Evolutionary conservation across 495 filamentous ascomycete genomes (phyloP).

Genomic region (Recurvomyces mirabilis): DNA sequence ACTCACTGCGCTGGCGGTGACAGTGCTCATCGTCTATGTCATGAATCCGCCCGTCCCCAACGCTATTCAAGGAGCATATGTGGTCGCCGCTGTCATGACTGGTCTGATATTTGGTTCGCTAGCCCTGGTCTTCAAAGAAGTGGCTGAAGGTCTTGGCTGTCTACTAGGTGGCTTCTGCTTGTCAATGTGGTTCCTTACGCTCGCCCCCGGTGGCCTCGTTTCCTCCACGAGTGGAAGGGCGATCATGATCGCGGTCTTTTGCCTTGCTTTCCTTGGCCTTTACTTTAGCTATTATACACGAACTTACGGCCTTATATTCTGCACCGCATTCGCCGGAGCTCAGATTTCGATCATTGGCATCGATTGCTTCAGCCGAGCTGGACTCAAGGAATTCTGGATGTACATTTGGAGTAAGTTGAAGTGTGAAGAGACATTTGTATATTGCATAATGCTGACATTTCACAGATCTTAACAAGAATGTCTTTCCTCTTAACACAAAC

Average conservation of each 20-base stretch:
- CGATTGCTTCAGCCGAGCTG: slow-evolving; percentile 81
- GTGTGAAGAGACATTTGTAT: slow-evolving; percentile 9
- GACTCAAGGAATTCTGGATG: slow-evolving; percentile 90
- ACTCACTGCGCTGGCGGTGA: slow-evolving; percentile 59
- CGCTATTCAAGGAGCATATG: slow-evolving; percentile 76
- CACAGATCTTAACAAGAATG: slow-evolving; percentile 57
- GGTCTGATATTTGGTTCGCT: slow-evolving; percentile 66
- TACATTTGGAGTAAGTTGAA: slow-evolving; percentile 69
- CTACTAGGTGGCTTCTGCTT: slow-evolving; percentile 78
- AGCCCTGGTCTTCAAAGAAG: slow-evolving; percentile 68
- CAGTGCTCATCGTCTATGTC: slow-evolving; percentile 78
- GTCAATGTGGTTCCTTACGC: slow-evolving; percentile 76
- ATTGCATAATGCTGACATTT: neutral
- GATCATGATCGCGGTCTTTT: slow-evolving; percentile 65
- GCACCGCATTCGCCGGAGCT: slow-evolving; percentile 70
- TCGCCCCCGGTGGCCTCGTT: slow-evolving; percentile 68
- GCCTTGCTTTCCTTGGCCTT: slow-evolving; percentile 51
- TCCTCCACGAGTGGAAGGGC: slow-evolving; percentile 47
- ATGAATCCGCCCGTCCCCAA: slow-evolving; percentile 68
- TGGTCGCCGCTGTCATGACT: slow-evolving; percentile 67
- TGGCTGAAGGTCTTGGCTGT: slow-evolving; percentile 80
- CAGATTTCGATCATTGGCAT: slow-evolving; percentile 72
- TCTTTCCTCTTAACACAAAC: slow-evolving; percentile 63
- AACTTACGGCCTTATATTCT: slow-evolving; percentile 61
- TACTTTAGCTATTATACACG: slow-evolving; percentile 74